Evolutionary conservation across 345 rosid genomes (phyloP), one percentile per base, ranked within the genome.

Genomic region (Eucalyptus melliodora): DNA sequence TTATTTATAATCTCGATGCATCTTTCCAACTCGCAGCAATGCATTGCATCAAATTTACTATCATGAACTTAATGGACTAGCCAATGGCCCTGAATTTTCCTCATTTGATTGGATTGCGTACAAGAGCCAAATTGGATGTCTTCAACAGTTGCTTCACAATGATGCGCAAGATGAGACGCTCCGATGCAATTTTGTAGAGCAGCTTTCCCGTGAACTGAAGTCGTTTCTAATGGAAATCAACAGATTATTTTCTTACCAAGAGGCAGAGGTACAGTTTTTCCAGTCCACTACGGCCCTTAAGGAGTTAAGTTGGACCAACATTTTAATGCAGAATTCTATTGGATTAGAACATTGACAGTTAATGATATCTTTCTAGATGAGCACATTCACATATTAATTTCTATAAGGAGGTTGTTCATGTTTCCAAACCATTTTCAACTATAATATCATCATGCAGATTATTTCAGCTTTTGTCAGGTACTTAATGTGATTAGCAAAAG

Each of bases 11-110:
- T 47, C 50, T 8, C 12, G 6, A 40, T 88, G 77, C n/a, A 3
- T 82, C 86, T 55, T 59, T 62, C 21, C 87, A 80, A 17, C 92
- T 86, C 82, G 86, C 96, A 97, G 97, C 92, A 89, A 93, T 91
- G 94, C 97, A 86, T 44, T 94, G 93, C 94, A 92, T 92, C 95
- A 86, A 91, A 92, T 96, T 88, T 93, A 93, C 90, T 91, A 93
- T 91, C 96, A 95, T 81, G 77, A 90, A 88, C 87, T 93, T 87
- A 90, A 89, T 88, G 95, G 93, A 91, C 89, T 94, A 88, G 90
- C 90, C 72, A 44, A 90, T 53, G 89, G 88, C 88, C 90, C 67
- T 50, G 88, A 82, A 59, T 86, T 90, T 91, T 89, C 91, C 24
- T 86, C 87, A 50, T 59, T 56, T 34, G 93, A 87, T 87, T 92